These are phyloP conservation scores for Coemansia sp. DNA, from an alignment of 192 early-diverging fungal species.

Conservation along the genomic window DNA sequence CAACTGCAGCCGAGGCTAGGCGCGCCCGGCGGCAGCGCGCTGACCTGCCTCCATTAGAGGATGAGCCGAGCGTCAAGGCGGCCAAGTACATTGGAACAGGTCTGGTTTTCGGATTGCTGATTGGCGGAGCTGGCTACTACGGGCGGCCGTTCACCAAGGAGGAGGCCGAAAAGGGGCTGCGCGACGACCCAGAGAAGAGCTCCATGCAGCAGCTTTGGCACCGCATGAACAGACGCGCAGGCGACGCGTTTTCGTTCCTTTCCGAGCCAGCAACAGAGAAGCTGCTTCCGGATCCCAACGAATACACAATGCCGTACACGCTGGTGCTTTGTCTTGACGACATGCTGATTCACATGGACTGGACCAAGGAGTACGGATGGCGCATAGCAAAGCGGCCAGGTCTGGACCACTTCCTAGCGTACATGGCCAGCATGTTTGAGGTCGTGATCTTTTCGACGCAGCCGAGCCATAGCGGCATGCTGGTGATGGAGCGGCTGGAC, in stretches of 20 bases:
- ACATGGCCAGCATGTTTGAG: constrained; percentile 90
- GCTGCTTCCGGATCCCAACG: constrained; percentile 88
- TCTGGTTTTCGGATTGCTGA: constrained; percentile 41
- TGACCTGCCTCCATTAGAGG: constrained; percentile 53
- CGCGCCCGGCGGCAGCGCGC: constrained; percentile 53
- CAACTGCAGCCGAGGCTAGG: constrained; percentile 49
- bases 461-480: constrained; percentile 74
- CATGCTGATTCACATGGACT: constrained; percentile 87
- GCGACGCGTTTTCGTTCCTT: constrained; percentile 35
- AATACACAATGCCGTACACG: constrained; percentile 86
- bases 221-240: constrained; percentile 27
- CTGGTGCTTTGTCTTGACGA: constrained; percentile 95
- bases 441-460: constrained; percentile 94
- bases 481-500: constrained; percentile 87
- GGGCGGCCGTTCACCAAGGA: constrained; percentile 38
- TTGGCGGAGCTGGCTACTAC: constrained; percentile 47
- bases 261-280: constrained; percentile 78
- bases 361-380: constrained; percentile 97
- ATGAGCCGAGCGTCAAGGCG: constrained; percentile 49
- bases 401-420: constrained; percentile 91
- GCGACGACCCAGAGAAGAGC: constrained; percentile 40
- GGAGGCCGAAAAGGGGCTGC: constrained; percentile 41
- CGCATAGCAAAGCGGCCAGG: constrained; percentile 94
- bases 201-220: constrained; percentile 46
- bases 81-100: constrained; percentile 49